These are phyloP conservation scores for Effrenium voratum DNA, from an alignment of 73 alveolate genomes.

Conservation along the genomic window DNA sequence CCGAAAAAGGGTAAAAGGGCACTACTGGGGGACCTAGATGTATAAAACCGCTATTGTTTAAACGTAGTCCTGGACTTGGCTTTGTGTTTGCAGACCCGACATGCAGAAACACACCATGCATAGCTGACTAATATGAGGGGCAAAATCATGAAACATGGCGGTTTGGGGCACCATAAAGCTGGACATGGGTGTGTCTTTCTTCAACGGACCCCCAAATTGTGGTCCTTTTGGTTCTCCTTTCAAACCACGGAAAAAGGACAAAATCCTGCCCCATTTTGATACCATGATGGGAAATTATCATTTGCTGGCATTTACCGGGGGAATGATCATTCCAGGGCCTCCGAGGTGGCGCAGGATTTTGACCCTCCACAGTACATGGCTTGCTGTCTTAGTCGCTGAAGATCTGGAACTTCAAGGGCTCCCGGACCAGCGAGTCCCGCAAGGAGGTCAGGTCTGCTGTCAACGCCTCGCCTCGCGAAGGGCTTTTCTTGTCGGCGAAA, in stretches of 20 bases:
- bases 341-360: too few relatives aligned
- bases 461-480: constrained; percentile 39
- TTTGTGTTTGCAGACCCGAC: too few relatives aligned
- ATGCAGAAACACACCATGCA: too few relatives aligned
- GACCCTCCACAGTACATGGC: too few relatives aligned
- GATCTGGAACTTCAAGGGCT: constrained; percentile 72
- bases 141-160: too few relatives aligned
- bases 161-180: too few relatives aligned
- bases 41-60: too few relatives aligned
- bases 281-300: not conserved
- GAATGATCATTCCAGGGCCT: not conserved
- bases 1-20: too few relatives aligned
- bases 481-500: not conserved
- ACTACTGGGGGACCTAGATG: too few relatives aligned
- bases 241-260: not conserved
- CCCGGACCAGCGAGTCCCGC: constrained; percentile 69
- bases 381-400: constrained; percentile 16
- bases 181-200: too few relatives aligned
- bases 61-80: too few relatives aligned
- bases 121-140: too few relatives aligned
- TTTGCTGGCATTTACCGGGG: not conserved
- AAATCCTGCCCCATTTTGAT: not conserved
- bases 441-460: constrained; percentile 82
- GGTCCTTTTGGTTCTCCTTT: not conserved
- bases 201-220: not conserved